Base-by-base conservation (phyloP, 192 early-diverging fungal genomes). In the Haplosporangium gracile region DNA sequence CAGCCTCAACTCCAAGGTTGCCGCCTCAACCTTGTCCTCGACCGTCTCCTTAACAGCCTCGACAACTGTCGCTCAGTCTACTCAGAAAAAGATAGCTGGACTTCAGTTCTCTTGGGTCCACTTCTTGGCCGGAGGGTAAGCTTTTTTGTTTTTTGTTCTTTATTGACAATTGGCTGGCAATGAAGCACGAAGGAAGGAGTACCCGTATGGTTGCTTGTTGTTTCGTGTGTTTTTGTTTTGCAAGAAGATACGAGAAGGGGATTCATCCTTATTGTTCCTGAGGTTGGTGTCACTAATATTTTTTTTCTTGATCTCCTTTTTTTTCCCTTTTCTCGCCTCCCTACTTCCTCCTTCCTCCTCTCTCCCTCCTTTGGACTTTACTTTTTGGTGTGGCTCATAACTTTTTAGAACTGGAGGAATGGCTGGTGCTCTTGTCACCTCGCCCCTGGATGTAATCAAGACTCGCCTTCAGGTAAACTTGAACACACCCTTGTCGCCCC, bases 401-500 rank as follows among this genome's bases (percentile, higher is more conserved):
- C 49, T 70, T 83, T 49, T 26, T 83, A 93, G 93, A 75, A 83
- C 94, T 6, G 94, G 94, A 42, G 96, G 95, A 0, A 92, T 93
- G 94, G 89, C 94, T 36, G 98, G 97, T 42, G 98, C 98, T 29
- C 80, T 96, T 1, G 91, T 94, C 1, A 98, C 97, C 36, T 98
- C 95, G 65, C 98, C 98, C 0, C 90, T 99, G 40, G 98, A 99
- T 81, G 97, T 99, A 18, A 94, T 98, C 68, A 98, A 97, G 79
- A 98, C 97, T 8, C 94, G 97, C 40, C 90, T 98, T 79, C 98
- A 99, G 91, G 95, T 95, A 79, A 40, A 32, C 60, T 11, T 29
- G n/a, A 18, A 32, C 29, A 65, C 24, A n/a, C 2, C 1, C 2
- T 26, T 57, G 55, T 57, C 55, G 16, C 9, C 16, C 24, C 24